Base-by-base conservation (phyloP, 2,329 filamentous ascomycete genomes). In the Monilinia fructicola region DNA sequence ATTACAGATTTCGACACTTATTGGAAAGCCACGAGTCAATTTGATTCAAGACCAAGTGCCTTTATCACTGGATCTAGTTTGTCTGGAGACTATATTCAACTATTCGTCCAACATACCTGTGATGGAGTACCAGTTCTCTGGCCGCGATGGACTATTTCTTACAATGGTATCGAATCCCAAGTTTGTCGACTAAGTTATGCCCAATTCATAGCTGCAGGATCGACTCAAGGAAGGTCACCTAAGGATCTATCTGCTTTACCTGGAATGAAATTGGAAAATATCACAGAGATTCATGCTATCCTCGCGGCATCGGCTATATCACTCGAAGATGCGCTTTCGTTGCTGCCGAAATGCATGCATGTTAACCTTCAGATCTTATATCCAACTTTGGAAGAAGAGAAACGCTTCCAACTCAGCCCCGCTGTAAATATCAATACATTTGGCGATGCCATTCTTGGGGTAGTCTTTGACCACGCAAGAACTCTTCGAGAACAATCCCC, bases 1-100 rank as follows among this genome's bases (percentile, higher is more conserved):
- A 97, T 99, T 68, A 96, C 95, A 1, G 93, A 98, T 75, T 99
- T 98, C 73, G 95, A 96, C 70, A 98, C 95, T 0, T 99, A 99
- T 78, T 99, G 95, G 95, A 99, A 98, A 78, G 94, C 94, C 0
- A 99, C 95, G 1, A 97, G 93, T 74, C 93, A 97, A 73, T 85
- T 95, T 58, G 92, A 97, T 76, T 88, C 91, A 61, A 91, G 93
- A 56, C 90, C 90, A 31, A 95, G 86, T 75, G 91, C 92, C 31
- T 87, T 98, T 31, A 92, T 99, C 23, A 98, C 94, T 0, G 95
- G 94, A 0, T 98, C 94, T 12, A 98, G 94, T 79, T 79, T 99
- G 65, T 96, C 92, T 3, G 95, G 95, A n/a, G 91, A 98, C 74
- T 98, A 98, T 77, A 88, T 97, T 31, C 87, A 93, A 66, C 80